These are phyloP conservation scores for Friedmanniomyces simplex DNA, from an alignment of 495 filamentous ascomycete species.

Conservation along the genomic window DNA sequence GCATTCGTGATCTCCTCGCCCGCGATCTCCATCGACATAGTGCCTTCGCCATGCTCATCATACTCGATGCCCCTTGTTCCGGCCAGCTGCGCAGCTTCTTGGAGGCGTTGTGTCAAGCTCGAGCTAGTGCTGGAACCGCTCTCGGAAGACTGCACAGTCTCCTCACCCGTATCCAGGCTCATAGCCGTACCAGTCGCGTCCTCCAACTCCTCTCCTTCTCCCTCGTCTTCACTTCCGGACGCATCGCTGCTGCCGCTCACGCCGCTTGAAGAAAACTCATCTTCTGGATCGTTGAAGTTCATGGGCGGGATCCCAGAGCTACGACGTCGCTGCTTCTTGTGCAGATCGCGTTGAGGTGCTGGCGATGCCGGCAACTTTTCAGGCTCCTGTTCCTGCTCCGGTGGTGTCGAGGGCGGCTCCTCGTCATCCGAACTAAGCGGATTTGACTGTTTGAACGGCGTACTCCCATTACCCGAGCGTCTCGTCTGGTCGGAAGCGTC, in stretches of 20 bases:
- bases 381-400: constrained; percentile 51
- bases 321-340: constrained; percentile 54
- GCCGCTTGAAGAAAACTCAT: constrained; percentile 63
- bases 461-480: constrained; percentile 34
- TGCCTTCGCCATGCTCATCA: constrained; percentile 51
- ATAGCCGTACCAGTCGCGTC: constrained; percentile 24
- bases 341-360: constrained; percentile 55
- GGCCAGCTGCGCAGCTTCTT: constrained; percentile 62
- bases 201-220: constrained; percentile 9
- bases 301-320: constrained; percentile 53
- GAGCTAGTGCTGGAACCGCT: constrained; percentile 49
- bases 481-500: constrained; percentile 60
- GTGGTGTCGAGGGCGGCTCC: constrained; percentile 56
- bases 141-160: constrained; percentile 16
- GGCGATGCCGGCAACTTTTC: constrained; percentile 42
- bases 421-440: constrained; percentile 38
- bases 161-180: constrained; percentile 24
- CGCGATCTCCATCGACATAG: constrained; percentile 62
- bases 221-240: constrained; percentile 16
- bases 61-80: constrained; percentile 52
- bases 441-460: constrained; percentile 39
- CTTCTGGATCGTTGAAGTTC: constrained; percentile 51
- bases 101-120: constrained; percentile 65
- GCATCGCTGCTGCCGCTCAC: constrained; percentile 53
- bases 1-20: constrained; percentile 71